phyloP scores from a whole-genome alignment of 176 grass and related monocot genomes.

The Carex kokanica region DNA sequence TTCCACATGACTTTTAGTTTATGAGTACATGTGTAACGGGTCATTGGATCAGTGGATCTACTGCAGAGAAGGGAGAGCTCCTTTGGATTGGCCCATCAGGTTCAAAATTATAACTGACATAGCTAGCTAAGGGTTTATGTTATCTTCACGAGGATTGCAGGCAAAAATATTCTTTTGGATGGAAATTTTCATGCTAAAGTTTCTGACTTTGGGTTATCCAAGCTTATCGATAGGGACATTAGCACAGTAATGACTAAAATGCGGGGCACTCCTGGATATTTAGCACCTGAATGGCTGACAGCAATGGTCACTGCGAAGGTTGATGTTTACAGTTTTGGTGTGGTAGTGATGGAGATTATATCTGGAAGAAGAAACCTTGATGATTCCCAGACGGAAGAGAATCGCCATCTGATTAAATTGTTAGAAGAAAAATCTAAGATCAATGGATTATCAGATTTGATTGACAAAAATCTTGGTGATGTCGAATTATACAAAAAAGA shows the following conservation, averaged over 20 bases:
- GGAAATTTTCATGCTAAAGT: conserved; percentile 48
- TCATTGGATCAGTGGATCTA: conserved; percentile 60
- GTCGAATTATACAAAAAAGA: conserved; percentile 29
- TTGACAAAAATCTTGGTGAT: conserved; percentile 2
- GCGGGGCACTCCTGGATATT: too few relatives aligned
- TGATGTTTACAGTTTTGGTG: too few relatives aligned
- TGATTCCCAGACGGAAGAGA: too few relatives aligned
- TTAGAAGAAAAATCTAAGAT: neutral
- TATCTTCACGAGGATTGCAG: conserved; percentile 65
- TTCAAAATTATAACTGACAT: conserved; percentile 31
- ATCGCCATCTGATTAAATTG: too few relatives aligned
- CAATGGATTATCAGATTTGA: conserved; percentile 29
- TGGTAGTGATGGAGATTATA: too few relatives aligned
- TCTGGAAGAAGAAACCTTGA: too few relatives aligned
- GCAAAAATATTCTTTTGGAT: conserved; percentile 62
- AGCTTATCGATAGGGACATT: too few relatives aligned
- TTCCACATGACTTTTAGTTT: conserved; percentile 30
- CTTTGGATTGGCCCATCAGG: conserved; percentile 41
- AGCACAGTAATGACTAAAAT: too few relatives aligned
- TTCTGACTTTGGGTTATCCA: neutral
- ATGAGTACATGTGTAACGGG: conserved; percentile 47
- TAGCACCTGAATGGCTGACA: too few relatives aligned
- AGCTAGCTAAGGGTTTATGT: conserved; percentile 45
- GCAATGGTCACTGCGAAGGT: too few relatives aligned
- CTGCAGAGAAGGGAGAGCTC: neutral